Evolutionary conservation across 192 early-diverging fungal genomes (phyloP).

Genomic region (Rhizoclosmatium globosum): DNA sequence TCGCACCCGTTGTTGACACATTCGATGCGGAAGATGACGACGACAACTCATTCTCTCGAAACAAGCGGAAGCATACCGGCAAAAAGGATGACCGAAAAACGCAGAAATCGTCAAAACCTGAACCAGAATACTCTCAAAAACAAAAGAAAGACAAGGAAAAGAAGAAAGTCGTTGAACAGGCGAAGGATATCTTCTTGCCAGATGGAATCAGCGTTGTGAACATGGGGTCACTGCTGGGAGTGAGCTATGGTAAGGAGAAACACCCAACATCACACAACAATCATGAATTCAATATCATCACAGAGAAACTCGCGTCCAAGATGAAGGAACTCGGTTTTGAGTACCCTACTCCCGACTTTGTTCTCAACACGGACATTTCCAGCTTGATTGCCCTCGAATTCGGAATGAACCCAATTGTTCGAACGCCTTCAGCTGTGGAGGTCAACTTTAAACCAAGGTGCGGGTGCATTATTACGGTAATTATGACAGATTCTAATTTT

Average conservation of each 20-base stretch:
- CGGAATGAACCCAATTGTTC: conserved; percentile 84
- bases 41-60: background rate
- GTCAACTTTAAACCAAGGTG: conserved; percentile 1
- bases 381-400: conserved; percentile 88
- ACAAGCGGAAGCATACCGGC: background rate
- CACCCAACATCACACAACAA: background rate
- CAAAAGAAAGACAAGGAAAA: conserved; percentile 42
- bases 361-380: conserved; percentile 84
- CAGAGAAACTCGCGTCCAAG: conserved; percentile 70
- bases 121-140: background rate
- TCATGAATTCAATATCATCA: background rate
- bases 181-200: conserved; percentile 76
- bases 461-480: too few relatives aligned
- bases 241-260: conserved; percentile 61
- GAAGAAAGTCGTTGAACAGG: conserved; percentile 45
- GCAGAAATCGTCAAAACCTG: background rate
- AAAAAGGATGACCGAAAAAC: background rate
- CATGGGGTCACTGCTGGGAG: conserved; percentile 79
- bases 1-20: background rate
- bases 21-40: background rate
- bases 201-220: conserved; percentile 85
- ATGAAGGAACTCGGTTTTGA: conserved; percentile 86
- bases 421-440: conserved; percentile 61
- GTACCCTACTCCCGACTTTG: conserved; percentile 75
- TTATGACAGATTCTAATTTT: too few relatives aligned